phyloP scores from a whole-genome alignment of 306 rosid genomes.

The Trifolium pratense region DNA sequence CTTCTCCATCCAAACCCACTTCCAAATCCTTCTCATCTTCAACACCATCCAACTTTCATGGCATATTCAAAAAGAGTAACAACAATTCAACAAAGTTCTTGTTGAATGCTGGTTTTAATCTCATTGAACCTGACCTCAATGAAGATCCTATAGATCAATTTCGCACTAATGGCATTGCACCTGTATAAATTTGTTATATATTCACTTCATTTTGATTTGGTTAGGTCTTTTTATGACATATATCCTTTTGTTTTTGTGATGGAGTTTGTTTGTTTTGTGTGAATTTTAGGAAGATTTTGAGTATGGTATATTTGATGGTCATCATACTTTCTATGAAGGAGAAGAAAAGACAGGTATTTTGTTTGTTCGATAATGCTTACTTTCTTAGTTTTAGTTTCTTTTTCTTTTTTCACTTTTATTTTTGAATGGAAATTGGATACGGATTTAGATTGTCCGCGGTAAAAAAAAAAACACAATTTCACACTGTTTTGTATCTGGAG shows the following conservation, averaged over 20 bases:
- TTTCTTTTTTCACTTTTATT: no score
- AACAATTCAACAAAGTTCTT: conserved; percentile 42
- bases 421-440: not conserved
- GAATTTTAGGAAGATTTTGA: conserved; percentile 75
- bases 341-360: conserved; percentile 56
- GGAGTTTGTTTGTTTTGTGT: conserved; percentile 24
- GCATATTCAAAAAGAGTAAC: conserved; percentile 38
- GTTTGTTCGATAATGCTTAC: not conserved
- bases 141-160: conserved; percentile 78
- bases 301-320: conserved; percentile 78
- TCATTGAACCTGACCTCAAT: conserved; percentile 80
- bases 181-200: conserved; percentile 42
- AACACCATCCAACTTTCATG: conserved; percentile 35
- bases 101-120: conserved; percentile 68
- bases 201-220: not conserved
- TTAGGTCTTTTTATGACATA: not conserved
- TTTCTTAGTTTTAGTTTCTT: not conserved
- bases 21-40: conserved; percentile 36
- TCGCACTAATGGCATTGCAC: conserved; percentile 61
- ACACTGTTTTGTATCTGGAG: no score
- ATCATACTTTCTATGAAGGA: conserved; percentile 81
- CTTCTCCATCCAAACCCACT: conserved; percentile 47
- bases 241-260: not conserved
- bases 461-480: no score
- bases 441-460: no score